Base-by-base conservation (phyloP, 352 stramenopile species). In the Globisporangium parvum region DNA sequence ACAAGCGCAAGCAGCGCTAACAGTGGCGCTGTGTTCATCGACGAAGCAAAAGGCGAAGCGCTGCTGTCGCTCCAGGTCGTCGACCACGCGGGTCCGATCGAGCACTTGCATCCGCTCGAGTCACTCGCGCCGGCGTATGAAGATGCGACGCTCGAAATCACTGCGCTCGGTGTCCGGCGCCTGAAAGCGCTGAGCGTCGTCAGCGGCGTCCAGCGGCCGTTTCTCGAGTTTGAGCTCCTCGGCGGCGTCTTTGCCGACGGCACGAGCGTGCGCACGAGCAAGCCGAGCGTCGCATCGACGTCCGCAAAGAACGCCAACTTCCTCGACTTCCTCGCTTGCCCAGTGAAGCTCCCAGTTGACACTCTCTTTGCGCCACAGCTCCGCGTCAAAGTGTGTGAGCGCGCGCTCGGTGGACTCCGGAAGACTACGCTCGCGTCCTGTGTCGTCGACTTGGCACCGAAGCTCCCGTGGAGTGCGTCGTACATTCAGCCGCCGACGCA, bases 281-380 rank as follows among this genome's bases (percentile, higher is more conserved):
- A 77, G 24, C 61, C 77, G 2, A 71, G 71, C 18, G 20, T 28
- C 26, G 26, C 73, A 6, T 71, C 60, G 5, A 49, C 52, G 3
- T 75, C 63, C 28, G 75, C 67, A 44, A 92, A 92, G 58, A 87
- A 92, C 21, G 80, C 72, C 3, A 92, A 90, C 23, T 77, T 91
- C n/a, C 53, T 91, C 15, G 80, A 92, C 24, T 64, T 68, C 11
- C 65, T 89, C 11, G 63, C 79, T 1, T 57, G 82, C 11, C 57
- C 63, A 4, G 75, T 74, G 0, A 80, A 77, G 52, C 48, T 92
- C 0, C 82, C 80, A 2, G 42, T 87, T 0, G 82, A 92, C 40
- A 77, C 65, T 0, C 47, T 92, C 0, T 89, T 77, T 52, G 62
- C 73, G 0, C 82, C 82, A 12, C 77, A 88, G 57, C 58, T 92